phyloP scores from a whole-genome alignment of 768 basidiomycete species.

The Leccinum longicurvipes region DNA sequence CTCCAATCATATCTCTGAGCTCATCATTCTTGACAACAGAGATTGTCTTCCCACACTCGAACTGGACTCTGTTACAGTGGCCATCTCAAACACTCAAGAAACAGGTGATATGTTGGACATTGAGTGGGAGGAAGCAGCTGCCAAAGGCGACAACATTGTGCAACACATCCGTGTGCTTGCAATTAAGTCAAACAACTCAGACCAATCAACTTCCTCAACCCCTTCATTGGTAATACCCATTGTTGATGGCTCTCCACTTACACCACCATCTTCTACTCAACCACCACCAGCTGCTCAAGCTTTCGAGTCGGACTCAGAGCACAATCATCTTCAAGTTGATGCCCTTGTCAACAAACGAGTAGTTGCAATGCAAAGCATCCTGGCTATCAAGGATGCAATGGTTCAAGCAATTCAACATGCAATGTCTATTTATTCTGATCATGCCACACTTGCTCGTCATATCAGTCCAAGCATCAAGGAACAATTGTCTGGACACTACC shows the following conservation, averaged over 20 bases:
- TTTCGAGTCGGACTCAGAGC: no score
- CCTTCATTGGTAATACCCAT: background rate
- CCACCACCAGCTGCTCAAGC: background rate
- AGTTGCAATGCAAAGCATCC: background rate
- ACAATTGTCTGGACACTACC: background rate
- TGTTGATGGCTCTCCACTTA: background rate
- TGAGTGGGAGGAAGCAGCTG: background rate
- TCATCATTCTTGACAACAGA: background rate
- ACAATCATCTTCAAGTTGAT: background rate
- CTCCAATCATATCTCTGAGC: background rate
- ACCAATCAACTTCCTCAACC: background rate
- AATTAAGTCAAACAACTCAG: background rate
- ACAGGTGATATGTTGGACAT: background rate
- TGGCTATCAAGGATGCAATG: background rate
- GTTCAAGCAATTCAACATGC: background rate
- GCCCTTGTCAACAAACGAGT: background rate
- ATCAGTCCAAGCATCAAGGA: background rate
- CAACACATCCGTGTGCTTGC: background rate
- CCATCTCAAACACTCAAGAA: background rate
- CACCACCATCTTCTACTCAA: background rate
- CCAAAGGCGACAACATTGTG: background rate
- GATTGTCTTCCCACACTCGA: background rate
- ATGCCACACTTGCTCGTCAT: background rate
- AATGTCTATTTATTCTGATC: background rate
- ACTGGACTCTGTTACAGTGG: background rate